phyloP scores from a whole-genome alignment of 2,329 filamentous ascomycete genomes.

The Phyllosticta ampelicida region DNA sequence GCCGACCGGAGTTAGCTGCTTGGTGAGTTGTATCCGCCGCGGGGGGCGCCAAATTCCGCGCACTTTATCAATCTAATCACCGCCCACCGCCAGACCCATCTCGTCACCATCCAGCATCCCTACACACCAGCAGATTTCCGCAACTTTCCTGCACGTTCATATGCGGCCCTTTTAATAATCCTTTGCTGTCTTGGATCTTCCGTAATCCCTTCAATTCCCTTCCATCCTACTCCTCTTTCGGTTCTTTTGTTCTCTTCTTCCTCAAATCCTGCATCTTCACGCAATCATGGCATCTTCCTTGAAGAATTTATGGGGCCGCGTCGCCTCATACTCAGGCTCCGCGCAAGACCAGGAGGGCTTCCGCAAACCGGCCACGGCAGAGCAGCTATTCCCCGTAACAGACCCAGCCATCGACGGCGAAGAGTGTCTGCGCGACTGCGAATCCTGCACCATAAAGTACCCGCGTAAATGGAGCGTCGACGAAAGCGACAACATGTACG shows the following conservation, averaged over 20 bases:
- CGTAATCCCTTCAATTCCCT: background rate
- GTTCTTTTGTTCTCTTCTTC: conserved; percentile 13
- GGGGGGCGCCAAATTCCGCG: background rate
- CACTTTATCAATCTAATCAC: background rate
- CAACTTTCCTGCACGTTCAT: conserved; percentile 26
- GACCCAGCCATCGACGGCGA: conserved; percentile 72
- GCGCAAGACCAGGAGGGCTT: conserved; percentile 18
- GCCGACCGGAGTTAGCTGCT: background rate
- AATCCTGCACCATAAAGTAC: conserved; percentile 66
- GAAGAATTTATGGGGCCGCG: conserved; percentile 22
- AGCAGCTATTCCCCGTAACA: conserved; percentile 62
- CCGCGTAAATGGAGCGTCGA: conserved; percentile 66
- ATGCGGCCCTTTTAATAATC: background rate
- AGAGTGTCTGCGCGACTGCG: conserved; percentile 81
- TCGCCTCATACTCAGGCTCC: background rate
- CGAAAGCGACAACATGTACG: conserved; percentile 68
- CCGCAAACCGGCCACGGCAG: conserved; percentile 18
- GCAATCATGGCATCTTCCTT: conserved; percentile 27
- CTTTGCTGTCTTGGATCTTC: background rate
- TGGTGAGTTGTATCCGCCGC: background rate
- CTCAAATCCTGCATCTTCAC: background rate
- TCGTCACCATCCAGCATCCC: conserved; percentile 11
- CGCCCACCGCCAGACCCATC: background rate
- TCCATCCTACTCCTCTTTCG: background rate
- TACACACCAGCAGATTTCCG: conserved; percentile 15